These are phyloP conservation scores for Pestalotiopsis sp. DNA, from an alignment of 2,329 filamentous ascomycete species.

Conservation along the genomic window DNA sequence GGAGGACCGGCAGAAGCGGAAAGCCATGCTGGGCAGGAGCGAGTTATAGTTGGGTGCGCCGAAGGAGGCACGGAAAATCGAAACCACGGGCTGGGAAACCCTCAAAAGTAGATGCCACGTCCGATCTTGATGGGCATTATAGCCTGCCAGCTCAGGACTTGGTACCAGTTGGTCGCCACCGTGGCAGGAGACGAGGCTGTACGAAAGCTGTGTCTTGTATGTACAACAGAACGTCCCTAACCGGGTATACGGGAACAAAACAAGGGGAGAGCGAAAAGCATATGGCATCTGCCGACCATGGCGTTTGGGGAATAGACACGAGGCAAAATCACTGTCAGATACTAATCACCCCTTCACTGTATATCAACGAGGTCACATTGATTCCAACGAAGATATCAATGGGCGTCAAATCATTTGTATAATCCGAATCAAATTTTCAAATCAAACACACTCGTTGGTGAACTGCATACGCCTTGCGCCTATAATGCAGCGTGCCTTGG, in stretches of 20 bases:
- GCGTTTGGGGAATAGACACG: conserved; percentile 9
- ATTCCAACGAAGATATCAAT: neutral
- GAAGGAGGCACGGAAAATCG: neutral
- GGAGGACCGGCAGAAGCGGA: conserved; percentile 57
- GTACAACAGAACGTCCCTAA: conserved; percentile 4
- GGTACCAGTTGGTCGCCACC: neutral
- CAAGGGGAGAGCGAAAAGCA: conserved; percentile 9
- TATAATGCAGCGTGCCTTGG: neutral
- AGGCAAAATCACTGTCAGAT: conserved; percentile 5
- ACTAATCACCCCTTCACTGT: conserved; percentile 11
- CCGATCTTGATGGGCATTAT: neutral
- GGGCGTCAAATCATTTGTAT: conserved; percentile 10
- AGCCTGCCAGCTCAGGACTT: neutral
- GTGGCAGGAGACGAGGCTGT: neutral
- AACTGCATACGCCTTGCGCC: neutral
- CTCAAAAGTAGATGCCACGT: neutral
- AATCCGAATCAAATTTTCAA: conserved; percentile 5
- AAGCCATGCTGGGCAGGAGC: conserved; percentile 53
- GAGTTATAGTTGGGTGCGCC: conserved; percentile 44
- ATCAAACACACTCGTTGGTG: neutral
- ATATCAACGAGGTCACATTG: neutral
- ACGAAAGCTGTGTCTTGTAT: conserved; percentile 8
- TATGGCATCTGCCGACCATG: conserved; percentile 13
- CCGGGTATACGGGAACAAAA: neutral
- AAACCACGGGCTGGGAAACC: neutral